Percentiles rank a stretch among this genome's conserved stretches.
phyloP scores from a whole-genome alignment of 352 stramenopile genomes.

The Globisporangium nodosum region DNA sequence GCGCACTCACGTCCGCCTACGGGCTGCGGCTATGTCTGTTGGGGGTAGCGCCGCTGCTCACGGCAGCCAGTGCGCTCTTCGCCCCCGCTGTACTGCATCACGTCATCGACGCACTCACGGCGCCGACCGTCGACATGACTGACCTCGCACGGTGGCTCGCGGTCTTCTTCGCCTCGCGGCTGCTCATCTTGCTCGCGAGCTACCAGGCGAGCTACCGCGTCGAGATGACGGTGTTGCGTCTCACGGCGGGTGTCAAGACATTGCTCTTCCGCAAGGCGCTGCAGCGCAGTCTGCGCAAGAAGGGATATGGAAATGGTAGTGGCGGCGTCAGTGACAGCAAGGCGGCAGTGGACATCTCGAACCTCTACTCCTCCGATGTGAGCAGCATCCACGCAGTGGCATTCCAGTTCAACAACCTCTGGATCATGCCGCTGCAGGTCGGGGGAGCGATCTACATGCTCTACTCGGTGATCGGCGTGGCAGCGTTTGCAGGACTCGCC shows the following conservation, averaged over 20 bases:
- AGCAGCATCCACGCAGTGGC: constrained; percentile 38
- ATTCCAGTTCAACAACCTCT: constrained; percentile 61
- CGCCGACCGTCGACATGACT: constrained; percentile 20
- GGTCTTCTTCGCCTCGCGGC: constrained; percentile 31
- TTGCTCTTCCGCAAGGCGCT: constrained; percentile 41
- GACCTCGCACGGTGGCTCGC: constrained; percentile 25
- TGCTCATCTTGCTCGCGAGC: constrained; percentile 22
- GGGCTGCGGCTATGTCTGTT: not conserved
- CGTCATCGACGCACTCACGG: constrained; percentile 29
- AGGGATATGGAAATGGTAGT: constrained; percentile 7
- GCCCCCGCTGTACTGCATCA: constrained; percentile 39
- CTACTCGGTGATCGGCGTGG: constrained; percentile 21
- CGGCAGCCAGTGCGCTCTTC: constrained; percentile 25
- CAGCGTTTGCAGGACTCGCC: constrained; percentile 34
- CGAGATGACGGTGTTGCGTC: constrained; percentile 22
- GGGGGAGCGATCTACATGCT: constrained; percentile 29
- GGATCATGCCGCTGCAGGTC: constrained; percentile 39
- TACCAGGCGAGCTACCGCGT: constrained; percentile 22
- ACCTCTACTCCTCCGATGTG: constrained; percentile 91
- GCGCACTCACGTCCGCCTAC: too few species aligned
- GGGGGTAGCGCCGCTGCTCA: constrained; percentile 15
- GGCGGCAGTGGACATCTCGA: constrained; percentile 70
- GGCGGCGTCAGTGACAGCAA: constrained; percentile 50
- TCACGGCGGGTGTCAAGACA: constrained; percentile 29
- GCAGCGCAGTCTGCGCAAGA: constrained; percentile 12